phyloP scores from a whole-genome alignment of 768 basidiomycete genomes.

The Gloeophyllum trabeum region DNA sequence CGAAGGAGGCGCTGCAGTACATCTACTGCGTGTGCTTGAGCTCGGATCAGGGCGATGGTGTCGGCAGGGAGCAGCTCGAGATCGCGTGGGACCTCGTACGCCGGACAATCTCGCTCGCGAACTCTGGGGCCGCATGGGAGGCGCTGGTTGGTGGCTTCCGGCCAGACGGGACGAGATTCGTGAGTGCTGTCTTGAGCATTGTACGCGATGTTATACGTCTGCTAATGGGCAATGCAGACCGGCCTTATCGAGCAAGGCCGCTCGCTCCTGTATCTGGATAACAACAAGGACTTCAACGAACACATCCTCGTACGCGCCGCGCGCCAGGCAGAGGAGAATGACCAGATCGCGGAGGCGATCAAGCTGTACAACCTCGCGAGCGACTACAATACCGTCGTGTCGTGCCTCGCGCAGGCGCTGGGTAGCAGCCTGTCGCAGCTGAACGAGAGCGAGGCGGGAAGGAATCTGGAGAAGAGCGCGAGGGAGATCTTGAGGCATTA shows the following conservation, averaged over 20 bases:
- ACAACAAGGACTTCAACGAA: constrained; percentile 60
- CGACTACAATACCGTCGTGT: constrained; percentile 79
- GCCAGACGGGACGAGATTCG: constrained; percentile 81
- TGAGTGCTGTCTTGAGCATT: constrained; percentile 32
- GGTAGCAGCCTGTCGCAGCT: constrained; percentile 67
- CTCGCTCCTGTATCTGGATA: constrained; percentile 59
- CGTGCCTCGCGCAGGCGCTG: constrained; percentile 78
- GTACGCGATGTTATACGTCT: neutral
- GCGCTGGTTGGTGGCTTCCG: constrained; percentile 91
- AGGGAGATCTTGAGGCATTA: constrained; percentile 72
- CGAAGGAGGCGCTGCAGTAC: constrained; percentile 90
- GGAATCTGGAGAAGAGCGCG: constrained; percentile 62
- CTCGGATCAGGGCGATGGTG: constrained; percentile 54
- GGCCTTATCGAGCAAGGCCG: constrained; percentile 84
- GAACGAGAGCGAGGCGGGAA: constrained; percentile 49
- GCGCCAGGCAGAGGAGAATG: constrained; percentile 69
- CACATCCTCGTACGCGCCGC: constrained; percentile 81
- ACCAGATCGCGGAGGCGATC: constrained; percentile 83
- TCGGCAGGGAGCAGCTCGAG: constrained; percentile 81
- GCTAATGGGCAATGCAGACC: constrained; percentile 31
- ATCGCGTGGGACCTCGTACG: constrained; percentile 71
- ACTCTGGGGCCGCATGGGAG: constrained; percentile 77
- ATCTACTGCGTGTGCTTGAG: constrained; percentile 78
- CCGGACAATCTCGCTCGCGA: constrained; percentile 69
- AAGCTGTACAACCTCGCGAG: constrained; percentile 93